A percentile compares a stretch with the other conserved stretches of the same genome.
phyloP scores from a whole-genome alignment of 1,284 basidiomycete species.

The Psilocybe mexicana region DNA sequence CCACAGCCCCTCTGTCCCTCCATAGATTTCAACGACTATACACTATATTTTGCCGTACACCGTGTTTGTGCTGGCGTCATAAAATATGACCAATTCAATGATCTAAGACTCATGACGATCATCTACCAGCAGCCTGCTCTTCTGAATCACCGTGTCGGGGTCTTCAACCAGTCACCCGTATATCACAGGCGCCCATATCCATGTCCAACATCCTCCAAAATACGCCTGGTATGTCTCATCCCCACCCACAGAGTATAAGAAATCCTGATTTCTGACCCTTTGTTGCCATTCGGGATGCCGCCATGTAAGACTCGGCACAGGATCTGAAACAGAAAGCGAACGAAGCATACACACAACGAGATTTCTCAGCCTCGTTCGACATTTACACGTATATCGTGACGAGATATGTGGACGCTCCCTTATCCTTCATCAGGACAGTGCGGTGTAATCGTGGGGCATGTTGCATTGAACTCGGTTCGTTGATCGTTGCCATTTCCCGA shows the following conservation, averaged over 20 bases:
- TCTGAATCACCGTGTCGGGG: no score
- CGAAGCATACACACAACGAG: slow-evolving; percentile 9
- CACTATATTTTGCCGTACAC: not conserved
- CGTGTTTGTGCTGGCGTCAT: no score
- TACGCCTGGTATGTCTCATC: no score
- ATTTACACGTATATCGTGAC: slow-evolving; percentile 18
- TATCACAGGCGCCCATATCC: no score
- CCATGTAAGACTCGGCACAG: slow-evolving; percentile 3
- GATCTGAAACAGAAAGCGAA: slow-evolving; percentile 19
- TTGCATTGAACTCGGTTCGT: slow-evolving; percentile 22
- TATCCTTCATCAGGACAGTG: slow-evolving; percentile 17
- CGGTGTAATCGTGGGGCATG: slow-evolving; percentile 25
- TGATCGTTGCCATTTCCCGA: not conserved
- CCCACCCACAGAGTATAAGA: not conserved
- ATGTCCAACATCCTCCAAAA: no score
- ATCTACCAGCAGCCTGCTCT: no score
- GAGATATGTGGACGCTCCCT: slow-evolving; percentile 3
- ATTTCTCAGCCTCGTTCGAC: slow-evolving; percentile 11
- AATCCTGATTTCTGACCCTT: not conserved
- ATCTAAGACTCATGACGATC: no score
- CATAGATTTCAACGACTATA: not conserved
- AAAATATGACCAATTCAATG: no score
- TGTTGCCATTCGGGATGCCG: not conserved
- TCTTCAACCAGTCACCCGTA: no score
- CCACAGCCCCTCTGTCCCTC: no score